Evolutionary conservation across 2,329 filamentous ascomycete species (phyloP).

Genomic region (Dothistroma septosporum): DNA sequence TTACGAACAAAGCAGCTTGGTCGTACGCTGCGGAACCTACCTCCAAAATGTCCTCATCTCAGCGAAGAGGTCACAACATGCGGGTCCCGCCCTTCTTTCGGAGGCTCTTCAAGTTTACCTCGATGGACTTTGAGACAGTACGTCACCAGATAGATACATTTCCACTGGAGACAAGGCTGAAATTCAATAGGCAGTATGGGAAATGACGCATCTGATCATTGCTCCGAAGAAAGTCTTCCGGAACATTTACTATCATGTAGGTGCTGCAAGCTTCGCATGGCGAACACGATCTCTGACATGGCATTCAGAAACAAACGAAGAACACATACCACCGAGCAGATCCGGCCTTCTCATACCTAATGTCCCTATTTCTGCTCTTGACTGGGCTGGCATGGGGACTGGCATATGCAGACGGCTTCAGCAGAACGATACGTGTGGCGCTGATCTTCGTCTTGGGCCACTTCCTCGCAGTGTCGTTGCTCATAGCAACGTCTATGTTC

Average conservation of each 20-base stretch:
- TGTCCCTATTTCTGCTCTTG: conserved; percentile 59
- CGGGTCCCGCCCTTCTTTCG: conserved; percentile 66
- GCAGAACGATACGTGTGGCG: conserved; percentile 42
- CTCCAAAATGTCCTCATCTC: conserved; percentile 25
- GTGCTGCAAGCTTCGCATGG: no score
- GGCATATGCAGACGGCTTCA: conserved; percentile 46
- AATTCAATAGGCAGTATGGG: conserved; percentile 55
- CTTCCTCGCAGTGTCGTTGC: conserved; percentile 57
- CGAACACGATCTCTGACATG: no score
- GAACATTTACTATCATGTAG: conserved; percentile 66
- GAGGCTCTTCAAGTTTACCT: conserved; percentile 66
- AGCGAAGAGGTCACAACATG: conserved; percentile 46
- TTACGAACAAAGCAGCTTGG: neutral
- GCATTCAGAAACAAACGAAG: conserved; percentile 56
- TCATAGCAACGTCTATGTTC: conserved; percentile 60
- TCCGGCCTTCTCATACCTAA: conserved; percentile 65
- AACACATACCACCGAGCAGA: conserved; percentile 67
- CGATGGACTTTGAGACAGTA: conserved; percentile 68
- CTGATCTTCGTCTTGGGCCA: conserved; percentile 53
- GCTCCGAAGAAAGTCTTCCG: conserved; percentile 68
- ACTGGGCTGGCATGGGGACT: conserved; percentile 58
- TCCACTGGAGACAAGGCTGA: neutral
- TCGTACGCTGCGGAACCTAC: neutral
- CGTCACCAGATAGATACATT: conserved; percentile 1
- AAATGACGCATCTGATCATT: conserved; percentile 65